These are phyloP conservation scores for Sphagnum fallax DNA, from an alignment of 228 moss, liverwort and hornwort genomes.

Conservation along the genomic window DNA sequence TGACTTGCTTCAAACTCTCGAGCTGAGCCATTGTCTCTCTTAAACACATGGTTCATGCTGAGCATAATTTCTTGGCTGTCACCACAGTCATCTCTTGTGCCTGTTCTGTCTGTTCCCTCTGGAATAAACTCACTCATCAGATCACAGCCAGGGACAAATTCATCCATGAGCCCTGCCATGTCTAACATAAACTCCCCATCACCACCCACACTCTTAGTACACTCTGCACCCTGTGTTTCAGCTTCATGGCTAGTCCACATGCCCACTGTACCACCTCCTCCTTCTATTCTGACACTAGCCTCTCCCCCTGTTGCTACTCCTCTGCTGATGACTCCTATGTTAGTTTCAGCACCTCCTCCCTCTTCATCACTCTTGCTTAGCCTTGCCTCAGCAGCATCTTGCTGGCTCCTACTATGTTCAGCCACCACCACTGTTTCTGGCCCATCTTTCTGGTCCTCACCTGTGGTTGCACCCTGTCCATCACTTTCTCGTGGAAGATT, in stretches of 20 bases:
- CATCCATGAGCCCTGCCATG: slow-evolving; percentile 51
- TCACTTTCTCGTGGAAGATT: slow-evolving; percentile 65
- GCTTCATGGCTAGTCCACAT: slow-evolving; percentile 60
- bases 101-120: no score
- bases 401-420: slow-evolving; percentile 29
- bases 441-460: slow-evolving; percentile 55
- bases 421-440: slow-evolving; percentile 43
- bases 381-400: slow-evolving; percentile 48
- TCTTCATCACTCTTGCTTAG: slow-evolving; percentile 61
- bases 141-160: slow-evolving; percentile 27
- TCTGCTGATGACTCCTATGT: slow-evolving; percentile 37
- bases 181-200: slow-evolving; percentile 59
- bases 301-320: slow-evolving; percentile 37
- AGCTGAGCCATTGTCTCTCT: slow-evolving; percentile 24
- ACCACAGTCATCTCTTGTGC: slow-evolving; percentile 17
- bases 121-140: no score
- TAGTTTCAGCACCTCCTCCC: slow-evolving; percentile 47
- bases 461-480: slow-evolving; percentile 37
- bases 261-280: slow-evolving; percentile 33
- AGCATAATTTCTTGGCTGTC: slow-evolving; percentile 56
- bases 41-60: slow-evolving; percentile 26
- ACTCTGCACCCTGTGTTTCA: slow-evolving; percentile 33
- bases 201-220: slow-evolving; percentile 38
- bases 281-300: slow-evolving; percentile 36
- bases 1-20: slow-evolving; percentile 44